Evolutionary conservation across 805 yeast genomes (phyloP), one percentile per base, ranked within the genome.

Genomic region (Lipomyces kockii): DNA sequence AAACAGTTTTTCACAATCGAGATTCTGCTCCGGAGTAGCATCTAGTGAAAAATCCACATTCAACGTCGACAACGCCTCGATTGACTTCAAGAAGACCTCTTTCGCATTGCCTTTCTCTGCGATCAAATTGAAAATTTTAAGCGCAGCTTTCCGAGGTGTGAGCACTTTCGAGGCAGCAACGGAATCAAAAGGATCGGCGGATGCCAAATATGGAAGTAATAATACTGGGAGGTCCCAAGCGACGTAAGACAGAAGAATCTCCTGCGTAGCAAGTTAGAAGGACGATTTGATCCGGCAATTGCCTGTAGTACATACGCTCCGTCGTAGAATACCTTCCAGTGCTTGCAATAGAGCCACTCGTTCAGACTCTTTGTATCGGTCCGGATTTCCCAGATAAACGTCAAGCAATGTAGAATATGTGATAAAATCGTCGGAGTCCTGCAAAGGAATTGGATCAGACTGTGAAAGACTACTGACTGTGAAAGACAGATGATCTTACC

Each of bases 221-320:
- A 90, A 78, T 39, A 83, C 83, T 0, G 97, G 97, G n/a, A 93
- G 75, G 77, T 93, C 98, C 98, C 98, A 93, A 1, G 97, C 97
- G 68, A 92, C 86, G 71, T 88, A 89, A 56, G 83, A 81, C 0
- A 87, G 80, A 37, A 91, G 77, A 11, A 82, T 83, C 20, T 82
- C 80, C 74, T 89, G 55, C 3, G 11, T 2, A 76, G 0, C 75
- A 7, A 22, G 43, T 57, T 32, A 37, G 61, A 11, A 25, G n/a
- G 29, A 20, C 34, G n/a, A 54, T 3, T 43, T 25, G 9, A 9
- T 22, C 32, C 7, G 25, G 55, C 29, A 29, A 12, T 6, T 12
- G 55, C 17, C 17, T 11, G 29, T 25, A 8, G 20, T 17, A 65
- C 73, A 39, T 57, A 67, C 69, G 54, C 69, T 65, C 17, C 63